These are phyloP conservation scores for Clausena lansium DNA, from an alignment of 345 rosid genomes.

Conservation along the genomic window DNA sequence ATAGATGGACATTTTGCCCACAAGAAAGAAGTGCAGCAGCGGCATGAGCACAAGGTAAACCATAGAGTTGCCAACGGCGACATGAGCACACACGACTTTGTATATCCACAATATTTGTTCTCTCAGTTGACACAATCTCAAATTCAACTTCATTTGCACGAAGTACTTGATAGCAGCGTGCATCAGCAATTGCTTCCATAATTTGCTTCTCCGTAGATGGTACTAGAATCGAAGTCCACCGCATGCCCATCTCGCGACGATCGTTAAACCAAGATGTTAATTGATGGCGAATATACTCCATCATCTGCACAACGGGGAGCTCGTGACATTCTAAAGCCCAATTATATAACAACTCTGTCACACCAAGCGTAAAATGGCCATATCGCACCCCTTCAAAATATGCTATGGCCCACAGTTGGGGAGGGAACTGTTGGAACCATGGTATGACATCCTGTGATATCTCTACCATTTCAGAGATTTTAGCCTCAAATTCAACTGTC, in stretches of 20 bases:
- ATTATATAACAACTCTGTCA: constrained; percentile 75
- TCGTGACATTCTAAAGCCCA: constrained; percentile 99
- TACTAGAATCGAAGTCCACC: constrained; percentile 84
- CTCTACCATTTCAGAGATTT: constrained; percentile 86
- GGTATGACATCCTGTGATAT: constrained; percentile 69
- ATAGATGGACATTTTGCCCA: constrained; percentile 70
- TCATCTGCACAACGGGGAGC: constrained; percentile 89
- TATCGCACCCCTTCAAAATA: constrained; percentile 86
- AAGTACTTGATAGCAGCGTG: constrained; percentile 92
- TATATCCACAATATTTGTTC: constrained; percentile 94
- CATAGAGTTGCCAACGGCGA: constrained; percentile 93
- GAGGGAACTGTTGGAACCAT: constrained; percentile 83
- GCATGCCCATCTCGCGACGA: constrained; percentile 74
- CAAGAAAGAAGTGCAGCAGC: constrained; percentile 97
- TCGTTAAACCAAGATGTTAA: constrained; percentile 55
- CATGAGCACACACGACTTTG: constrained; percentile 82
- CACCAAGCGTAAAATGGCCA: constrained; percentile 85
- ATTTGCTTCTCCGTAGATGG: constrained; percentile 91
- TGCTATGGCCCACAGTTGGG: constrained; percentile 91
- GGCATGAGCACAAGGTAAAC: constrained; percentile 94
- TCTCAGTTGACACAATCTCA: constrained; percentile 94
- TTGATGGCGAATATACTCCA: constrained; percentile 80
- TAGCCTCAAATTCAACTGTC: constrained; percentile 71
- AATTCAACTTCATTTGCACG: constrained; percentile 97
- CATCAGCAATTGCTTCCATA: constrained; percentile 76